Base-by-base conservation (phyloP, 257 asterid genomes). In the Fraxinus cuspidata region DNA sequence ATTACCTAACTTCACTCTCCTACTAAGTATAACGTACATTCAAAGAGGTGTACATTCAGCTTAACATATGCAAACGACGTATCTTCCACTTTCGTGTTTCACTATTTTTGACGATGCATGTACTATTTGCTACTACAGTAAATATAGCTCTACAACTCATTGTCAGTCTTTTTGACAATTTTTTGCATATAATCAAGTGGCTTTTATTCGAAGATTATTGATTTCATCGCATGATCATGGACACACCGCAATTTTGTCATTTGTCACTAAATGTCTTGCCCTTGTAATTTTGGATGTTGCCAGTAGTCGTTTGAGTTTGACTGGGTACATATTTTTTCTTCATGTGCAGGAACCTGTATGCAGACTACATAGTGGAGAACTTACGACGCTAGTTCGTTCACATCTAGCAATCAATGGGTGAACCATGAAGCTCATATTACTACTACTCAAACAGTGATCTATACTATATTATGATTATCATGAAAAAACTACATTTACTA, bases 351-450 rank as follows among this genome's bases (percentile, higher is more conserved):
- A 71, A 86, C 73, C 92, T 92, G 34, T 92, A 92, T 74, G 97
- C 93, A 34, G 94, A 92, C 83, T 92, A 94, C 71, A 85, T 88
- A 51, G 88, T 92, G 80, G 98, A 94, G 91, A 84, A 85, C 88
- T 82, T 94, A 79, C 90, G 98, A 86, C 86, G 96, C 81, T 92
- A 89, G 32, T 21, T 23, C 25, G 2, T 21, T 25, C 68, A 23
- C 65, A n/a, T 56, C 68, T 60, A 3, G 16, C 68, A 23, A 60
- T 10, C 68, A 60, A 60, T 21, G 68, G 68, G 68, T 10, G 18
- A 60, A 60, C 16, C 44, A 38, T 38, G 44, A 38, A 38, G 12
- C 27, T 21, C 31, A 10, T 9, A 60, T 60, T 60, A 60, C 68
- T 60, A 60, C 23, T 44, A 3, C 12, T 25, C 6, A 1, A 21